Percentiles rank a stretch among this genome's conserved stretches.
These are phyloP conservation scores for Picochlorum sp. DNA, from an alignment of 139 green algal species.

Conservation along the genomic window DNA sequence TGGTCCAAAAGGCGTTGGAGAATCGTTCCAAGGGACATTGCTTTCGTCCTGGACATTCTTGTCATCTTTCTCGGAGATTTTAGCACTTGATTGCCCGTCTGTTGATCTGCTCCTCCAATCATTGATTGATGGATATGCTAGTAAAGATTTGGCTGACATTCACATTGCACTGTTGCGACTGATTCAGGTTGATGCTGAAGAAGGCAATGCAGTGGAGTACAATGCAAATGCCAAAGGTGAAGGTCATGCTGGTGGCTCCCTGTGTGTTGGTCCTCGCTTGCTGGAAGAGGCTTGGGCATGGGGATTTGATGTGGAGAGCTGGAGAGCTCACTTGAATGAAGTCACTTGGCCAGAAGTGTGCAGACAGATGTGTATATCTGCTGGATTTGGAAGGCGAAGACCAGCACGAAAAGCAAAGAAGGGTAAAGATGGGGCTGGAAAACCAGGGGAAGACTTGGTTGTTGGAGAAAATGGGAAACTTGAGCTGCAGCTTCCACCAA, in stretches of 20 bases:
- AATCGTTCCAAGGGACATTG: constrained; percentile 27
- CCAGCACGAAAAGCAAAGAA: background rate
- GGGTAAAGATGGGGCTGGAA: background rate
- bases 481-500: constrained; percentile 56
- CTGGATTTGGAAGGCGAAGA: constrained; percentile 28
- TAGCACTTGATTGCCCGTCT: constrained; percentile 48
- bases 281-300: constrained; percentile 84
- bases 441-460: constrained; percentile 23
- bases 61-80: constrained; percentile 51
- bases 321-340: constrained; percentile 77
- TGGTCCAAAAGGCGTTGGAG: background rate
- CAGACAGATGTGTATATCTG: constrained; percentile 54
- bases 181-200: constrained; percentile 38
- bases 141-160: constrained; percentile 48
- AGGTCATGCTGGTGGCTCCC: background rate
- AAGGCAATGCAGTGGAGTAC: constrained; percentile 3
- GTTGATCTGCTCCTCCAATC: constrained; percentile 26
- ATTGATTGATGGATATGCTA: constrained; percentile 39
- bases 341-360: constrained; percentile 88
- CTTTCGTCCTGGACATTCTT: constrained; percentile 68
- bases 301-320: constrained; percentile 85
- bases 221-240: background rate
- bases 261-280: constrained; percentile 34
- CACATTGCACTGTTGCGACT: constrained; percentile 65
- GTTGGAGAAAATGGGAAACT: constrained; percentile 12